These are phyloP conservation scores for Casuarina glauca DNA, from an alignment of 306 rosid species.

Conservation along the genomic window DNA sequence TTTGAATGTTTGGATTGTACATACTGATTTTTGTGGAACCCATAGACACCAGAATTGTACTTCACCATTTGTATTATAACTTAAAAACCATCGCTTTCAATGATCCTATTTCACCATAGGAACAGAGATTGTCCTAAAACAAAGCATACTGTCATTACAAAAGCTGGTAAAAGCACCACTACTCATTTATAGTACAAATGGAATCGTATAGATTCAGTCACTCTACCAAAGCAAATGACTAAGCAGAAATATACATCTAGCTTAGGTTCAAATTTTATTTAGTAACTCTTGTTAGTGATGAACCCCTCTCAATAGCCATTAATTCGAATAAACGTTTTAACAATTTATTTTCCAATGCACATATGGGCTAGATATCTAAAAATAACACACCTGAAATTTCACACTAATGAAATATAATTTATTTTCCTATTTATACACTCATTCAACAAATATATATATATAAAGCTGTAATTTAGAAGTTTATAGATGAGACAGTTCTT, in stretches of 20 bases:
- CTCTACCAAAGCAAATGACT: not conserved
- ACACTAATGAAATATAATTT: not conserved
- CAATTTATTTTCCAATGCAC: not conserved
- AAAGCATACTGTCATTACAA: not conserved
- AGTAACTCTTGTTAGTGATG: not conserved
- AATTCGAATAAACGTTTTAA: not conserved
- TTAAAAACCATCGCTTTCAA: not conserved
- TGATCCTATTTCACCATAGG: not conserved
- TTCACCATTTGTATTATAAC: not conserved
- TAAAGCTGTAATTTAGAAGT: not conserved
- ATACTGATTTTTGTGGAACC: not conserved
- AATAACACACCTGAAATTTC: not conserved
- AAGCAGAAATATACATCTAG: not conserved
- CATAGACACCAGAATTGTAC: not conserved
- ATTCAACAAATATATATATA: too few species aligned
- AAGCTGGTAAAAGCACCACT: conserved; percentile 4
- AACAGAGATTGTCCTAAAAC: not conserved
- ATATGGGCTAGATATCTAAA: too few species aligned
- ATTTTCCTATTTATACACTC: not conserved
- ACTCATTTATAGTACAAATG: not conserved
- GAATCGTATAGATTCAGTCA: not conserved
- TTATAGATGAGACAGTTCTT: not conserved
- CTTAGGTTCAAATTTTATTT: not conserved
- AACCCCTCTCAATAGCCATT: not conserved
- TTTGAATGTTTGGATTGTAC: not conserved